Evolutionary conservation across 2,329 filamentous ascomycete species (phyloP), one percentile per base, ranked within the genome.

Genomic region (Paraconiothyrium sp.): DNA sequence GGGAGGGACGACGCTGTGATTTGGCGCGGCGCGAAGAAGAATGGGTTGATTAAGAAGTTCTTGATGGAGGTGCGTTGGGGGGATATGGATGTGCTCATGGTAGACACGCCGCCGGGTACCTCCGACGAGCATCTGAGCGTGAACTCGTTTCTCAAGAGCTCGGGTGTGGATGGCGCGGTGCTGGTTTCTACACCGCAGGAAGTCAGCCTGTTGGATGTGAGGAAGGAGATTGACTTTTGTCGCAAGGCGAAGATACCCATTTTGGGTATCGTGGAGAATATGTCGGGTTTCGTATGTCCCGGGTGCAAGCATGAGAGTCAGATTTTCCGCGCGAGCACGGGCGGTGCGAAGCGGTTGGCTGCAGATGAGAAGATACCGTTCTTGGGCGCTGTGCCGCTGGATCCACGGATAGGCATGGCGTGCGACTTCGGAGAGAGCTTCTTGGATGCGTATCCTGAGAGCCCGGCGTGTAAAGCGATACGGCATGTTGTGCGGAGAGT

Each of bases 11-110:
- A 97, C 75, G 95, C 95, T 3, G 90, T 99, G 44, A 99, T 99
- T 68, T 99, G 95, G 95, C 88, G 95, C 54, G 95, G 95, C 0
- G 91, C 95, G 2, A 99, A 99, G 86, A 99, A 99, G 86, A 99
- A 98, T 73, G 95, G 95, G 0, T 82, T 99, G 60, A 98, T 99
- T 76, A 99, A 99, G 83, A 92, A 96, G 78, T 99, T 99, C 71
- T 81, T 99, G 55, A 97, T 97, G 83, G 96, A 99, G 74, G 95
- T 99, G 7, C 93, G 96, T 76, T 99, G 96, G 95, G 95, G 95
- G 10, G 92, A 96, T 63, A 83, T 98, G 78, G 95, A 99, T 75
- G 97, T 94, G 69, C 76, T 99, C 61, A 85, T 99, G 55, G 93
- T 98, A 11, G 95, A 99, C 78, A 99, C 95, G 1, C 95, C 96